Percentiles rank a stretch among this genome's conserved stretches.
These are phyloP conservation scores for Naganishia albida DNA, from an alignment of 1,284 basidiomycete species.

Conservation along the genomic window DNA sequence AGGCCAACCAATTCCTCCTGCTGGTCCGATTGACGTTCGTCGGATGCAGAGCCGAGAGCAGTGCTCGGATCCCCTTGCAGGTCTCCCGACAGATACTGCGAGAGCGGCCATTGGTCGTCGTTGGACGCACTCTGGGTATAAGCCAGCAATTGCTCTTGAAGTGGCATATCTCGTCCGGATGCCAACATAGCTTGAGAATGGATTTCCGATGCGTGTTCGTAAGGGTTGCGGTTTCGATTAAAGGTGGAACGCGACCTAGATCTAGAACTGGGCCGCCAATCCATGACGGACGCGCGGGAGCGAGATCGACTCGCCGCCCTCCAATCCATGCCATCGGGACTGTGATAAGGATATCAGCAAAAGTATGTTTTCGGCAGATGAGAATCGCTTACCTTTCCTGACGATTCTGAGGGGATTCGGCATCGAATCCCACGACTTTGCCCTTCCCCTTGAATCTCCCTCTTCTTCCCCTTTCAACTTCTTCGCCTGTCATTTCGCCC, in stretches of 20 bases:
- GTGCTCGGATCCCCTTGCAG: not conserved
- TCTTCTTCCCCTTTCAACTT: conserved; percentile 62
- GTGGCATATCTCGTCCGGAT: conserved; percentile 62
- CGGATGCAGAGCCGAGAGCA: not conserved
- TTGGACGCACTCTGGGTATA: conserved; percentile 10
- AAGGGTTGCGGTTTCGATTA: conserved; percentile 51
- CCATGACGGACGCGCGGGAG: conserved; percentile 72
- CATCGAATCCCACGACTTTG: conserved; percentile 55
- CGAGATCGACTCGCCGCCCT: conserved; percentile 85
- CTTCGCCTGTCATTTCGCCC: conserved; percentile 38
- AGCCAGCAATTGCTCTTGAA: conserved; percentile 35
- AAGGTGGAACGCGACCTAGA: conserved; percentile 53
- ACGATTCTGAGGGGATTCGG: conserved; percentile 41
- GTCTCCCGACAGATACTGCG: conserved; percentile 8
- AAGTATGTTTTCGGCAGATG: not conserved
- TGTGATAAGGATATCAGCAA: conserved; percentile 34
- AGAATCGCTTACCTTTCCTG: conserved; percentile 19
- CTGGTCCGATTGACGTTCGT: not conserved
- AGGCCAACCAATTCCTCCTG: conserved; percentile 16
- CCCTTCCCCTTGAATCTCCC: conserved; percentile 56
- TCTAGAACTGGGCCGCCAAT: conserved; percentile 56
- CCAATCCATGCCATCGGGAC: conserved; percentile 79
- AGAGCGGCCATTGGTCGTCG: conserved; percentile 10
- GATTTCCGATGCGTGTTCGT: conserved; percentile 48
- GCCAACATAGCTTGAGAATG: conserved; percentile 56